Percentiles rank a stretch among this genome's conserved stretches.
Evolutionary conservation across 768 basidiomycete species (phyloP).

Genomic region (Lactarius tabidus): DNA sequence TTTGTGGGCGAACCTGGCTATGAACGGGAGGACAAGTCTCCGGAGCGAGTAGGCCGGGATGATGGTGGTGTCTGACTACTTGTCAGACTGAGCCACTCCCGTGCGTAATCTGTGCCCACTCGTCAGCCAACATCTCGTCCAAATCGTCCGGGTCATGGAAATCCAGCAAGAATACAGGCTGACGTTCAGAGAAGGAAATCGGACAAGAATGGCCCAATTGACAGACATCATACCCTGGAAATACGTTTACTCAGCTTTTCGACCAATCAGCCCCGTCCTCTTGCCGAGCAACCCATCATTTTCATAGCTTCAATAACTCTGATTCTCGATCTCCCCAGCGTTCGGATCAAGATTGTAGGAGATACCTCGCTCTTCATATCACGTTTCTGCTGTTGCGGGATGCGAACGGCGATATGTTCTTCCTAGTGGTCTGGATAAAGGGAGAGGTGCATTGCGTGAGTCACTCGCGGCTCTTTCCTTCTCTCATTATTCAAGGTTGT

Average conservation of each 20-base stretch:
- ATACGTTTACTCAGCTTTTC: slow-evolving; percentile 21
- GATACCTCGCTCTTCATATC: slow-evolving; percentile 20
- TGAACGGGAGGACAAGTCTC: no score
- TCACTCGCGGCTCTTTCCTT: background rate
- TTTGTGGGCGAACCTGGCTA: background rate
- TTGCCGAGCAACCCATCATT: slow-evolving; percentile 12
- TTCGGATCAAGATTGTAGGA: slow-evolving; percentile 23
- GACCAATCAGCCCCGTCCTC: slow-evolving; percentile 18
- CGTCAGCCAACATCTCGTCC: no score
- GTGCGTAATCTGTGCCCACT: no score
- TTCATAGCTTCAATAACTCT: slow-evolving; percentile 10
- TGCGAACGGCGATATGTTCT: slow-evolving; percentile 24
- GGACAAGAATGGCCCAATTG: background rate
- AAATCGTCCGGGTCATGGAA: no score
- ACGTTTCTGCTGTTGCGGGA: slow-evolving; percentile 14
- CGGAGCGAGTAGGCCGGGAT: no score
- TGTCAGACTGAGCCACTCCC: no score
- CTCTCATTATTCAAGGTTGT: background rate
- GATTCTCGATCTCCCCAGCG: slow-evolving; percentile 9
- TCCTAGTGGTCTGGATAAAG: slow-evolving; percentile 32
- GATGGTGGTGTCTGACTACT: no score
- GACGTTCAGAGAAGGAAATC: background rate
- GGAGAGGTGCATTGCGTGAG: slow-evolving; percentile 27
- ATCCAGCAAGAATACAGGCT: no score
- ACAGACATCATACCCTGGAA: slow-evolving; percentile 12